Evolutionary conservation across 495 filamentous ascomycete genomes (phyloP).

Genomic region (Lineolata rhizophorae): DNA sequence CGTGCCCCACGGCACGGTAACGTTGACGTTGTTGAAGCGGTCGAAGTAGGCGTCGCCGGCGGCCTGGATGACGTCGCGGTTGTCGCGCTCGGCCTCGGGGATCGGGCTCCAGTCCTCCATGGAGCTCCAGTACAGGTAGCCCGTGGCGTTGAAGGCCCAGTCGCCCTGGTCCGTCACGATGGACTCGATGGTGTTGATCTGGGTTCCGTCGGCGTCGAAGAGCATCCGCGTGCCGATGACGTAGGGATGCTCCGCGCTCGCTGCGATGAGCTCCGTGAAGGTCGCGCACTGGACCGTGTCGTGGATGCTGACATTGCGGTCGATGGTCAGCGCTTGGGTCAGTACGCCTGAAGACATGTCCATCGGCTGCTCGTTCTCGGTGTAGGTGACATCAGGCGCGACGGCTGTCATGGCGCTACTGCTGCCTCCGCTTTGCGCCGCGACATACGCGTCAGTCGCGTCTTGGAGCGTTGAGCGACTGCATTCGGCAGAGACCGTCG

Average conservation of each 20-base stretch:
- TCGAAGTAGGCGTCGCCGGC: slow-evolving; percentile 10
- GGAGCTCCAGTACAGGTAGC: slow-evolving; percentile 7
- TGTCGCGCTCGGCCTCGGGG: slow-evolving; percentile 2
- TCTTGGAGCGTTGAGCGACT: too few relatives aligned
- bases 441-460: too few relatives aligned
- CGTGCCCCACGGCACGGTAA: slow-evolving; percentile 22
- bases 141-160: slow-evolving; percentile 10
- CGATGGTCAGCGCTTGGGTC: slow-evolving; percentile 5
- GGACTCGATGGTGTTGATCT: slow-evolving; percentile 7
- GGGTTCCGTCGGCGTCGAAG: slow-evolving; percentile 1
- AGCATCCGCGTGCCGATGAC: slow-evolving; percentile 7
- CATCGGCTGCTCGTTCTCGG: too few relatives aligned
- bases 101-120: slow-evolving; percentile 6
- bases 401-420: too few relatives aligned
- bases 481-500: too few relatives aligned
- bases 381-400: too few relatives aligned
- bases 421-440: too few relatives aligned
- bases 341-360: slow-evolving; percentile 4
- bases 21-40: slow-evolving; percentile 19
- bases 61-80: slow-evolving; percentile 5
- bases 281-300: slow-evolving; percentile 8
- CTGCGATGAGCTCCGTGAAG: slow-evolving; percentile 9
- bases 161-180: slow-evolving; percentile 7
- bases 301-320: slow-evolving; percentile 7
- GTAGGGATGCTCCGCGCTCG: slow-evolving; percentile 4